Base-by-base conservation (phyloP, 2,329 filamentous ascomycete species). In the Metarhizium humberi region DNA sequence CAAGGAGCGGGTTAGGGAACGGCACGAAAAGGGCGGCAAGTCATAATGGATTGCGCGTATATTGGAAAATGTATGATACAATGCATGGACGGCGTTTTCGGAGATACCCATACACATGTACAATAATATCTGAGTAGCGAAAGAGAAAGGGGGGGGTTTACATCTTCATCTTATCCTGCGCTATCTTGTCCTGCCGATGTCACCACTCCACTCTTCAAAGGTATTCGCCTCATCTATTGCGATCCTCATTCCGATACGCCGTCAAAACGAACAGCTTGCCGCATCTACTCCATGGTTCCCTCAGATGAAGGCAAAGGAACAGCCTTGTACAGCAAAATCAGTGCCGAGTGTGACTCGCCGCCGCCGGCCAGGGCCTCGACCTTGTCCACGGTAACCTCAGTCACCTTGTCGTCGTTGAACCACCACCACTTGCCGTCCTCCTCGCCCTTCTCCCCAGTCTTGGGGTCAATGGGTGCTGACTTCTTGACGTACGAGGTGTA, bases 401-500 rank as follows among this genome's bases (percentile, higher is more conserved):
- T 85, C 38, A 99, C 94, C 75, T 91, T 95, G 68, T 99, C 92
- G 66, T 99, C 94, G 71, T 99, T 97, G 80, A 99, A 99, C 92
- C 94, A 99, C 92, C 94, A 99, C 94, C 94, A 99, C 65, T 91
- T 96, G 62, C 89, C 91, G 67, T 95, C 90, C 67, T 95, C 90
- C 66, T 88, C 84, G 54, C 82, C 84, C 64, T 83, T 78, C 75
- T 90, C 89, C 61, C 89, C 90, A 20, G 86, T 89, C 65, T 85
- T 83, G 16, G 86, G 78, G 63, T 95, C 88, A 56, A 90, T 74
- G 10, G 77, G 74, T 0, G 82, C 86, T 58, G 86, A 79, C 80
- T 99, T 96, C 80, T 97, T 99, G 63, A 99, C 89, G 69, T 96
- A 99, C 0, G 92, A 87, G 4, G 95, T 99, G 77, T 99, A 99